Conservation (phyloP, 768 basidiomycete species). For the Tulasnella sp. region DNA sequence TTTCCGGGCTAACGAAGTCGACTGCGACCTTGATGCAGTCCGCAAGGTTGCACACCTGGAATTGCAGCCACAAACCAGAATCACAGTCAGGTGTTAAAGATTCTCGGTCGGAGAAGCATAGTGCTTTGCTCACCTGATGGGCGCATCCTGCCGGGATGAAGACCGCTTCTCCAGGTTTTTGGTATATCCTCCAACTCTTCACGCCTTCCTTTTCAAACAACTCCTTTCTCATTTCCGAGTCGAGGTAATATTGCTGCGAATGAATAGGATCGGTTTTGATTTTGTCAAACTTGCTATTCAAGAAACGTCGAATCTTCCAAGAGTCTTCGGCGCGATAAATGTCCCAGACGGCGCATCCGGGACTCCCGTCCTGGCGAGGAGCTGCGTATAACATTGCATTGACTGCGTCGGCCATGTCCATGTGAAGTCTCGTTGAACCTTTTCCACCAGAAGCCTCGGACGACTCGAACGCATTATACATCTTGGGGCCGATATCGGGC, state of each 20-base stretch:
- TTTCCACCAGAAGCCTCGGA: slow-evolving; percentile 54
- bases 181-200: slow-evolving; percentile 72
- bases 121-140: slow-evolving; percentile 56
- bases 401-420: slow-evolving; percentile 91
- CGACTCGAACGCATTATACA: slow-evolving; percentile 86
- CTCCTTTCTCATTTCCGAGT: slow-evolving; percentile 51
- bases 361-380: slow-evolving; percentile 37
- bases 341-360: slow-evolving; percentile 85
- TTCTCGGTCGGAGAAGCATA: background rate
- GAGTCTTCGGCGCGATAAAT: slow-evolving; percentile 76
- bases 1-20: slow-evolving; percentile 93
- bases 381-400: slow-evolving; percentile 81
- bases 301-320: slow-evolving; percentile 60
- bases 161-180: slow-evolving; percentile 83
- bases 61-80: slow-evolving; percentile 20
- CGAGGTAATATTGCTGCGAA: slow-evolving; percentile 78
- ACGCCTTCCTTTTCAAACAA: slow-evolving; percentile 59
- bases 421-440: slow-evolving; percentile 80
- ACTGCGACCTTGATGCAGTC: slow-evolving; percentile 93
- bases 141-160: slow-evolving; percentile 93
- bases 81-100: background rate
- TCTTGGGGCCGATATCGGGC: slow-evolving; percentile 79
- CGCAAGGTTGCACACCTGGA: slow-evolving; percentile 79
- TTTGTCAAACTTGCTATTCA: slow-evolving; percentile 45
- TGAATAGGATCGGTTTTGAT: slow-evolving; percentile 70